A percentile compares a stretch with the other conserved stretches of the same genome.
Evolutionary conservation across 2,329 filamentous ascomycete species (phyloP).

Genomic region (Alternaria gansuensis): DNA sequence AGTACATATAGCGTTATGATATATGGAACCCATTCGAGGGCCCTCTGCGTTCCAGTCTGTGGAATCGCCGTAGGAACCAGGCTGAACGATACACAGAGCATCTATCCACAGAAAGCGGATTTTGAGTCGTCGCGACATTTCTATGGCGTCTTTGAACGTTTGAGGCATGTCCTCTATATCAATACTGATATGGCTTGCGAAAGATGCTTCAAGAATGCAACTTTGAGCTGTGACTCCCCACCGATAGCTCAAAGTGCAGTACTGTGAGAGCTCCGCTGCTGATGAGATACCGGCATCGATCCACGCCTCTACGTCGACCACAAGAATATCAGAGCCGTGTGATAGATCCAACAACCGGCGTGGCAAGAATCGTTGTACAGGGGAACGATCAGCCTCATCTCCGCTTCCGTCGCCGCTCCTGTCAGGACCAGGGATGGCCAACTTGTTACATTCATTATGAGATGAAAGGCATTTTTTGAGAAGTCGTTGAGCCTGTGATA

Average conservation of each 20-base stretch:
- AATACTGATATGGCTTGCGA: not conserved
- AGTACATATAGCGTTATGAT: constrained; percentile 3
- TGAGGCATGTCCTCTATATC: not conserved
- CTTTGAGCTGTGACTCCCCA: not conserved
- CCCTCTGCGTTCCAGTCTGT: constrained; percentile 6
- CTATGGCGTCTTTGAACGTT: constrained; percentile 17
- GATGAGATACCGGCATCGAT: not conserved
- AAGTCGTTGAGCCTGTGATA: not conserved
- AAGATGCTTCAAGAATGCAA: not conserved
- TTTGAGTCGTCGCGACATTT: not conserved
- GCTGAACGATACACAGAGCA: constrained; percentile 16
- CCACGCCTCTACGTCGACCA: not conserved
- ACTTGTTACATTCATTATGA: not conserved
- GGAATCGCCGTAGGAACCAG: not conserved
- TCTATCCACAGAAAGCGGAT: constrained; percentile 19
- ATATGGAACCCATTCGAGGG: constrained; percentile 9
- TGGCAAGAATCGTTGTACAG: not conserved
- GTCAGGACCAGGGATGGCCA: not conserved
- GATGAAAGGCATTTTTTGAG: not conserved
- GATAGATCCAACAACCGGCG: not conserved
- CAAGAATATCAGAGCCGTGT: not conserved
- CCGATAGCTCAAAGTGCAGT: constrained; percentile 11
- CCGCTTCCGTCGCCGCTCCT: not conserved
- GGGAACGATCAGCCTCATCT: not conserved
- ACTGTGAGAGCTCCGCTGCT: not conserved